These are phyloP conservation scores for Litchi chinensis DNA, from an alignment of 345 rosid genomes.

Conservation along the genomic window DNA sequence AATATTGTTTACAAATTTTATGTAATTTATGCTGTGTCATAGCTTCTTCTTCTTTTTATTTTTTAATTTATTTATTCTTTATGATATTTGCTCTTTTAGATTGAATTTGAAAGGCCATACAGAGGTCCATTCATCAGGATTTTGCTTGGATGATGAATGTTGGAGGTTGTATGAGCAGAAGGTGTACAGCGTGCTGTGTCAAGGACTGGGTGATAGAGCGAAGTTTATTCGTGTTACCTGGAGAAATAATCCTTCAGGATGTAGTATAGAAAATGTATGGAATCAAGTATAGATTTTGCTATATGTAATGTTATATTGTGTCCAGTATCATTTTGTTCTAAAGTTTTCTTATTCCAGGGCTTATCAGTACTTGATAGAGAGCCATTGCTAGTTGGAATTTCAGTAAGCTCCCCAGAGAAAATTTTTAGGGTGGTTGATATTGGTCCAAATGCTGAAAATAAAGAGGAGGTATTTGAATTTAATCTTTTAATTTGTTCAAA, in stretches of 20 bases:
- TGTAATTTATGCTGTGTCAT: slow-evolving; percentile 5
- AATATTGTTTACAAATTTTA: background rate
- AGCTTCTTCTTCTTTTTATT: background rate
- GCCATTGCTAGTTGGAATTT: slow-evolving; percentile 77
- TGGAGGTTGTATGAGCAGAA: slow-evolving; percentile 87
- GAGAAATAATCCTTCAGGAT: slow-evolving; percentile 65
- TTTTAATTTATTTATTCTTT: background rate
- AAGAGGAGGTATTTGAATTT: slow-evolving; percentile 63
- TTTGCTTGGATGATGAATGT: slow-evolving; percentile 87
- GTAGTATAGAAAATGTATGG: slow-evolving; percentile 65
- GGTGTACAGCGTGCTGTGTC: slow-evolving; percentile 60
- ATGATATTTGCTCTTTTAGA: slow-evolving; percentile 45
- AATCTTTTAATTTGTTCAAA: background rate
- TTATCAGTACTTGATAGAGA: slow-evolving; percentile 58
- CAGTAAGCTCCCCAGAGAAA: slow-evolving; percentile 68
- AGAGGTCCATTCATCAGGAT: slow-evolving; percentile 52
- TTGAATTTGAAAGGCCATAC: slow-evolving; percentile 61
- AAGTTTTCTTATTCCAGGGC: slow-evolving; percentile 53
- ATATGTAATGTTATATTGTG: background rate
- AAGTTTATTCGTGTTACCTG: slow-evolving; percentile 73
- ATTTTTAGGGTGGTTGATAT: slow-evolving; percentile 81
- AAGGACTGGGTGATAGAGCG: slow-evolving; percentile 81
- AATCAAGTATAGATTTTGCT: slow-evolving; percentile 12
- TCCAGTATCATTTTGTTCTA: slow-evolving; percentile 15
- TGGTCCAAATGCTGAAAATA: slow-evolving; percentile 91